Evolutionary conservation across 1,284 basidiomycete genomes (phyloP).

Genomic region (Tranzscheliella williamsii): DNA sequence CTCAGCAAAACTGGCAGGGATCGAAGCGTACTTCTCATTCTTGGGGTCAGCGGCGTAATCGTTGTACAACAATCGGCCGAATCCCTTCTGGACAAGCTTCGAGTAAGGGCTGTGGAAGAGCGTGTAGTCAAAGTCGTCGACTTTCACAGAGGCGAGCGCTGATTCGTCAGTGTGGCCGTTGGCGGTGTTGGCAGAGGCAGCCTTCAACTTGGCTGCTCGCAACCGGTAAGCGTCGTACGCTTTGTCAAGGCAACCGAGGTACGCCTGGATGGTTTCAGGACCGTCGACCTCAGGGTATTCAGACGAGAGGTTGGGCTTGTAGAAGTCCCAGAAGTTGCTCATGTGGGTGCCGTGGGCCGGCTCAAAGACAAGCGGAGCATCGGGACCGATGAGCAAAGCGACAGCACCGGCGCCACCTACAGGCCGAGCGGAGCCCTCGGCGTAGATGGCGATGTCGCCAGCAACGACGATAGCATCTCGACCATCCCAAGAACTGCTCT

Average conservation of each 20-base stretch:
- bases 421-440: slow-evolving; percentile 89
- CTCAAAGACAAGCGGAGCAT: slow-evolving; percentile 91
- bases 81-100: slow-evolving; percentile 96
- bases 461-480: slow-evolving; percentile 95
- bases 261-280: slow-evolving; percentile 91
- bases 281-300: slow-evolving; percentile 98
- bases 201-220: slow-evolving; percentile 70
- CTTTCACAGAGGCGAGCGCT: slow-evolving; percentile 65
- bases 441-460: slow-evolving; percentile 97
- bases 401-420: slow-evolving; percentile 96
- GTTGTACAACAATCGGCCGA: slow-evolving; percentile 88
- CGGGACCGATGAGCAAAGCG: slow-evolving; percentile 91
- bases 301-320: slow-evolving; percentile 60
- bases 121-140: slow-evolving; percentile 82
- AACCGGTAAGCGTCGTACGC: slow-evolving; percentile 84
- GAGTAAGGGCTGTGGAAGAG: slow-evolving; percentile 87
- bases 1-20: slow-evolving; percentile 70
- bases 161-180: slow-evolving; percentile 39
- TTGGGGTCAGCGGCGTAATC: slow-evolving; percentile 84
- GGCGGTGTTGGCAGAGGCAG: slow-evolving; percentile 23
- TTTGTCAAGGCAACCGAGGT: slow-evolving; percentile 89
- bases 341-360: slow-evolving; percentile 96
- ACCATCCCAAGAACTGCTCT: slow-evolving; percentile 96
- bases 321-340: slow-evolving; percentile 80
- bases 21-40: slow-evolving; percentile 73